A percentile compares a stretch with the other conserved stretches of the same genome.
Evolutionary conservation across 768 basidiomycete species (phyloP).

Genomic region (Psilocybe azurescens): DNA sequence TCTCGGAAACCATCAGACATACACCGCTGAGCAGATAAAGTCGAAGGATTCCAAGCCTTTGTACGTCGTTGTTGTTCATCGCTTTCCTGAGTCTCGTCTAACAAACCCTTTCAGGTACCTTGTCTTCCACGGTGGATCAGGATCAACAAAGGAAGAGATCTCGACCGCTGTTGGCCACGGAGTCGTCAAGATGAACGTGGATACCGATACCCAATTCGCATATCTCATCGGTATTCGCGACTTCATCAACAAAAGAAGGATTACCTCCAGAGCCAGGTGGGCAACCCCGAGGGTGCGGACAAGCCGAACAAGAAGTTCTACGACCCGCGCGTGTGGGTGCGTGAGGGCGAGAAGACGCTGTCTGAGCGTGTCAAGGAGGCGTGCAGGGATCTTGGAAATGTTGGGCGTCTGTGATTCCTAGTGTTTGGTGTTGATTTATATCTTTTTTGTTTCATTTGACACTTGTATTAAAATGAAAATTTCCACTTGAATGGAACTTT

Average conservation of each 20-base stretch:
- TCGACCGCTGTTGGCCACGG: conserved; percentile 87
- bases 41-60: conserved; percentile 75
- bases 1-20: conserved; percentile 88
- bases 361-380: conserved; percentile 88
- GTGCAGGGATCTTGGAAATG: conserved; percentile 85
- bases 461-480: not conserved
- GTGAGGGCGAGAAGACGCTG: conserved; percentile 97
- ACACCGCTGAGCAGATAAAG: conserved; percentile 71
- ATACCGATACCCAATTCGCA: conserved; percentile 93
- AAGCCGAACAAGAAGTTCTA: conserved; percentile 99
- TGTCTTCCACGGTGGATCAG: conserved; percentile 99
- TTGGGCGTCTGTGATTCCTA: conserved; percentile 32
- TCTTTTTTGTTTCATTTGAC: not conserved
- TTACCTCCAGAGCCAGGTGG: conserved; percentile 90
- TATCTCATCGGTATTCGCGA: conserved; percentile 90
- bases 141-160: conserved; percentile 96
- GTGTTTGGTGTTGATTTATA: not conserved
- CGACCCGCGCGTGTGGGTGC: conserved; percentile 98
- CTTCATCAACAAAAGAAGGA: conserved; percentile 87
- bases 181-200: conserved; percentile 99
- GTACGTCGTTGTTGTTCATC: conserved; percentile 47
- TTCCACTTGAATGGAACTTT: not conserved
- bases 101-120: conserved; percentile 67
- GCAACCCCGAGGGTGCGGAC: conserved; percentile 95
- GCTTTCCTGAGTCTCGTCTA: not conserved